Conservation (phyloP, 2,329 filamentous ascomycete species). For the Amylocarpus encephaloides region DNA sequence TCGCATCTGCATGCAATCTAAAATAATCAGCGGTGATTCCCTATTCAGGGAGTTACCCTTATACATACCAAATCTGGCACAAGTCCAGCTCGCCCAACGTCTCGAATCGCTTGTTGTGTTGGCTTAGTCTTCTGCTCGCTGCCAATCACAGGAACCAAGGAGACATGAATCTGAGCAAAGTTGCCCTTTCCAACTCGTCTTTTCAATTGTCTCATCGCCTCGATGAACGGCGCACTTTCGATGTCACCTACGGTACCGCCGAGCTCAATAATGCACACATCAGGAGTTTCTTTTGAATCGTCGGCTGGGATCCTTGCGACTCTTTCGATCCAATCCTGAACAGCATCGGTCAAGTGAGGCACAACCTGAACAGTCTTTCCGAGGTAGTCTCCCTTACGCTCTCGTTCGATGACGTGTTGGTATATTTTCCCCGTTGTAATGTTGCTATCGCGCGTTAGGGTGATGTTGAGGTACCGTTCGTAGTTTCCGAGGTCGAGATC, state of each 20-base stretch:
- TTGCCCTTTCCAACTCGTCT: slow-evolving; percentile 68
- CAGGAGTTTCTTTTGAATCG: slow-evolving; percentile 72
- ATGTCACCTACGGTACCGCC: slow-evolving; percentile 73
- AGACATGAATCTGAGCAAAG: slow-evolving; percentile 81
- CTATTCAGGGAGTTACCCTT: not conserved
- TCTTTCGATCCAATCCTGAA: slow-evolving; percentile 86
- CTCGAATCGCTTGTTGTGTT: slow-evolving; percentile 83
- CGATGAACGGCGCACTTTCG: slow-evolving; percentile 80
- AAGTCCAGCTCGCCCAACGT: slow-evolving; percentile 60
- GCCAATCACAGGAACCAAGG: slow-evolving; percentile 65
- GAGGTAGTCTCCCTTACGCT: slow-evolving; percentile 59
- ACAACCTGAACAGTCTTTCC: slow-evolving; percentile 88
- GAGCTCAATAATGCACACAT: slow-evolving; percentile 82
- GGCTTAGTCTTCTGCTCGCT: slow-evolving; percentile 93
- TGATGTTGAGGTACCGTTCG: slow-evolving; percentile 75
- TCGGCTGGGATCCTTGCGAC: slow-evolving; percentile 84
- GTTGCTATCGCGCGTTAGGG: slow-evolving; percentile 80
- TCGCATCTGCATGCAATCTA: slow-evolving; percentile 92
- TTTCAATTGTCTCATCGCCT: slow-evolving; percentile 75
- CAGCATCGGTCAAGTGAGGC: slow-evolving; percentile 84
- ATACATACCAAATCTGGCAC: slow-evolving; percentile 23
- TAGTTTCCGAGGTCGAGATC: slow-evolving; percentile 73
- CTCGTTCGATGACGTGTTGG: slow-evolving; percentile 73
- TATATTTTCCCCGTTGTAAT: slow-evolving; percentile 98
- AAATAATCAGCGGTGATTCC: not conserved